Base-by-base conservation (phyloP, 306 rosid genomes). In the Glycine tomentella region DNA sequence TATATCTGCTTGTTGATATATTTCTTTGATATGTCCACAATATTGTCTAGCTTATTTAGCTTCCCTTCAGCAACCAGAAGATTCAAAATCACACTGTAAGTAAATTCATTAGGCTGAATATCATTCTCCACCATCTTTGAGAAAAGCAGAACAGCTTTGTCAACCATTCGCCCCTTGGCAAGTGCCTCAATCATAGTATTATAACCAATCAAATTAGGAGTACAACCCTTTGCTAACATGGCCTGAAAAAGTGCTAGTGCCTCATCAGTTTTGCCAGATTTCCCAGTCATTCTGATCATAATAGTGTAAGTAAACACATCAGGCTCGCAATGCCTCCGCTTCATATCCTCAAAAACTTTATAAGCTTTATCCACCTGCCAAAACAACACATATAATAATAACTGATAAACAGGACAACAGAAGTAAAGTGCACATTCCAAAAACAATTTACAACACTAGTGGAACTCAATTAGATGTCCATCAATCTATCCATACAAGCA, bases 281-380 rank as follows among this genome's bases (percentile, higher is more conserved):
- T 91, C 40, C 99, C 98, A 0, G 81, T 87, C 99, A 91, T 91
- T 87, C 94, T 90, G 84, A 95, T 90, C 99, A 95, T 91, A 71
- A 95, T 91, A 13, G 97, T 93, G 85, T 89, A 93, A 0, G 98
- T 93, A 83, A 91, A 89, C 85, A 76, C 92, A 72, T 95, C 98
- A 8, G 97, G 96, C 78, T 87, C 91, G 71, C 99, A 91, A 63
- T 89, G 88, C 93, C 88, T 89, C 87, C 85, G 82, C 80, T 88
- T 93, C 99, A 95, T 95, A 69, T 95, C 98, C 82, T 90, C 92
- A 72, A 83, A 95, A 76, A 90, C 88, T 89, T 87, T 91, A 81
- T 84, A 82, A 10, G 93, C 96, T 74, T 81, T 79, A 72, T 90
- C 93, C 79, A 89, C 92, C 97, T 94, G 90, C 74, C 80, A 82